A percentile compares a stretch with the other conserved stretches of the same genome.
These are phyloP conservation scores for Beta corolliflora DNA, from an alignment of 179 eudicot species.

Conservation along the genomic window DNA sequence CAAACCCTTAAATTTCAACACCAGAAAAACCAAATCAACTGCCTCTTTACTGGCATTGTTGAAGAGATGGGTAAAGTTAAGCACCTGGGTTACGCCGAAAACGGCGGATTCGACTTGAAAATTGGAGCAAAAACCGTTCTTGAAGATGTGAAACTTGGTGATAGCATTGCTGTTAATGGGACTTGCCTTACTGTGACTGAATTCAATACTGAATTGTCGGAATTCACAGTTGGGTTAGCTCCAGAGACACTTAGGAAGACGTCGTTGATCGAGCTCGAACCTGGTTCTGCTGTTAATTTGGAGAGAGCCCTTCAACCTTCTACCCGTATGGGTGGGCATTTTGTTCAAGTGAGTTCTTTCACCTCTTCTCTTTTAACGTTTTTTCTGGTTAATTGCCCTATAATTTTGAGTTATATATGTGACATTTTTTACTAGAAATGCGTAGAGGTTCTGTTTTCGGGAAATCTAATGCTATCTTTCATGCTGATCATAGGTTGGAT, in stretches of 20 bases:
- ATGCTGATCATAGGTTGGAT: neutral
- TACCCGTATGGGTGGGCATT: slow-evolving; percentile 97
- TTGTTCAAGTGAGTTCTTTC: slow-evolving; percentile 51
- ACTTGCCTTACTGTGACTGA: slow-evolving; percentile 86
- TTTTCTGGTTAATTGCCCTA: neutral
- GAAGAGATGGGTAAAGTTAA: slow-evolving; percentile 84
- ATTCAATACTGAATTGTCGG: slow-evolving; percentile 44
- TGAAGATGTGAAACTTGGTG: slow-evolving; percentile 80
- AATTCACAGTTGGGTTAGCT: slow-evolving; percentile 74
- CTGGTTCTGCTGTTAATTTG: slow-evolving; percentile 73
- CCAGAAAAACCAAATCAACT: slow-evolving; percentile 29
- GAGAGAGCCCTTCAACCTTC: slow-evolving; percentile 84
- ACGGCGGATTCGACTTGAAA: slow-evolving; percentile 65
- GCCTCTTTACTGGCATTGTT: slow-evolving; percentile 88
- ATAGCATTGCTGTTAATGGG: slow-evolving; percentile 87
- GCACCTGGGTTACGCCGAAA: slow-evolving; percentile 53
- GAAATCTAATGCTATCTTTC: neutral
- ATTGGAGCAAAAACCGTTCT: slow-evolving; percentile 61
- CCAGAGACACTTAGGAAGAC: slow-evolving; percentile 88
- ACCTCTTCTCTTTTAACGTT: neutral
- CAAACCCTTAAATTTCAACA: slow-evolving; percentile 26
- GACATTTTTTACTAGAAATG: neutral
- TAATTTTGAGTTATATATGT: neutral
- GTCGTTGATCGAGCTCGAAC: slow-evolving; percentile 60
- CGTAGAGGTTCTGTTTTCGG: no score